Base-by-base conservation (phyloP, 148 eudicot species). In the Heliamphora exappendiculata region DNA sequence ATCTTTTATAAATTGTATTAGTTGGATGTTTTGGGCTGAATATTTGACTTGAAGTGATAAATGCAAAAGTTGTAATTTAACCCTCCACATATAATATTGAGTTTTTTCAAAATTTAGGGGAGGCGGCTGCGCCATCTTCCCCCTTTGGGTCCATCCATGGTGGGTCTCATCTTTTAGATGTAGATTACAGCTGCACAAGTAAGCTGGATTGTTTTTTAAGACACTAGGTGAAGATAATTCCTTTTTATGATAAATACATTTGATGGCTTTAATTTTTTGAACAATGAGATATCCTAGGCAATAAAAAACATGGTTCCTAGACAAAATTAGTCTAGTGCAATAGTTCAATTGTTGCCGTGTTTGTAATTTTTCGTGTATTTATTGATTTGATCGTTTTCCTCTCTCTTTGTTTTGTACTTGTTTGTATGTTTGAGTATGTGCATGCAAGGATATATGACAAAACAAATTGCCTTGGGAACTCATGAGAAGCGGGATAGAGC, bases 51-150 rank as follows among this genome's bases (percentile, higher is more conserved):
- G n/a, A n/a, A n/a, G n/a, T n/a, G n/a, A n/a, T n/a, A n/a, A n/a
- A n/a, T n/a, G n/a, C n/a, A n/a, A n/a, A n/a, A n/a, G n/a, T n/a
- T n/a, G n/a, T n/a, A n/a, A n/a, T n/a, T n/a, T n/a, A n/a, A n/a
- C n/a, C n/a, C n/a, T n/a, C n/a, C n/a, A n/a, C n/a, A n/a, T n/a
- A n/a, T n/a, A n/a, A n/a, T n/a, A n/a, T n/a, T n/a, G n/a, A n/a
- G n/a, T n/a, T n/a, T n/a, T n/a, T n/a, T n/a, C n/a, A n/a, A n/a
- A n/a, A n/a, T n/a, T n/a, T n/a, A n/a, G n/a, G n/a, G n/a, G n/a
- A n/a, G n/a, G n/a, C n/a, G 76, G 60, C 39, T 67, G 80, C 3
- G 73, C 36, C 0, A 78, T 74, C 79, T 47, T 16, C n/a, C 22
- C 33, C 49, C 12, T 1, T 47, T 29, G 2, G 26, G 17, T 22